Evolutionary conservation across 768 basidiomycete species (phyloP).

Genomic region (Symmetrospora coprosmae): DNA sequence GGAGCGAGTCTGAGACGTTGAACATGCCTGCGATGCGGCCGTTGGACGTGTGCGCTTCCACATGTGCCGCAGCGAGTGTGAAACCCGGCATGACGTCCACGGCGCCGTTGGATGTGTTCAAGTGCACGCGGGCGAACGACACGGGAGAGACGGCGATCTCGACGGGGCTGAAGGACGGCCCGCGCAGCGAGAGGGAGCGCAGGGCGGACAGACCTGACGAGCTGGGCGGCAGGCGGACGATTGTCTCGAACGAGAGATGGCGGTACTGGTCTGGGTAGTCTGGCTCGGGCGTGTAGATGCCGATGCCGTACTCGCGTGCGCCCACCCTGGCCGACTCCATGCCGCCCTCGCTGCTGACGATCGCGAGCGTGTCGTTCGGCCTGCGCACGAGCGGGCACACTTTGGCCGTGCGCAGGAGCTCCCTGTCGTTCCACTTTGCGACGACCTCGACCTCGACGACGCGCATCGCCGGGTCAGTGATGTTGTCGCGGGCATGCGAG

Average conservation of each 20-base stretch:
- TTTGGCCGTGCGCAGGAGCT: slow-evolving; percentile 7
- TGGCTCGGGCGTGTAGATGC: slow-evolving; percentile 3
- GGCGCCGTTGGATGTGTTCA: slow-evolving; percentile 2
- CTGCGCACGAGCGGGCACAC: slow-evolving; percentile 10
- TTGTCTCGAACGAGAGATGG: slow-evolving; percentile 11
- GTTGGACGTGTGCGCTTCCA: background rate
- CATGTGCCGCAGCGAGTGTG: background rate
- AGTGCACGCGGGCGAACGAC: background rate
- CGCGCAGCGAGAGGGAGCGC: background rate
- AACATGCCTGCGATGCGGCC: slow-evolving; percentile 9
- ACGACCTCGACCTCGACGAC: slow-evolving; percentile 15
- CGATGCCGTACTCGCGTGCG: slow-evolving; percentile 2
- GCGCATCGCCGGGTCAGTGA: background rate
- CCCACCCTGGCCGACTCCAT: background rate
- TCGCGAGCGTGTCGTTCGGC: too few species aligned
- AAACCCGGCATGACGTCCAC: background rate
- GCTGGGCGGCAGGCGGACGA: slow-evolving; percentile 6
- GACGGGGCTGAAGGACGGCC: slow-evolving; percentile 8
- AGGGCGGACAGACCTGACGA: background rate
- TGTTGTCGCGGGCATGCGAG: too few species aligned
- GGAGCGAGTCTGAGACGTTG: background rate
- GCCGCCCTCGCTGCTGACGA: too few species aligned
- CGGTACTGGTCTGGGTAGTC: slow-evolving; percentile 4
- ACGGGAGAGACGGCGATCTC: slow-evolving; percentile 7
- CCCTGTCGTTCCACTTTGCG: slow-evolving; percentile 15